Evolutionary conservation across 2,329 filamentous ascomycete species (phyloP).

Genomic region (Westerdykella sp.): DNA sequence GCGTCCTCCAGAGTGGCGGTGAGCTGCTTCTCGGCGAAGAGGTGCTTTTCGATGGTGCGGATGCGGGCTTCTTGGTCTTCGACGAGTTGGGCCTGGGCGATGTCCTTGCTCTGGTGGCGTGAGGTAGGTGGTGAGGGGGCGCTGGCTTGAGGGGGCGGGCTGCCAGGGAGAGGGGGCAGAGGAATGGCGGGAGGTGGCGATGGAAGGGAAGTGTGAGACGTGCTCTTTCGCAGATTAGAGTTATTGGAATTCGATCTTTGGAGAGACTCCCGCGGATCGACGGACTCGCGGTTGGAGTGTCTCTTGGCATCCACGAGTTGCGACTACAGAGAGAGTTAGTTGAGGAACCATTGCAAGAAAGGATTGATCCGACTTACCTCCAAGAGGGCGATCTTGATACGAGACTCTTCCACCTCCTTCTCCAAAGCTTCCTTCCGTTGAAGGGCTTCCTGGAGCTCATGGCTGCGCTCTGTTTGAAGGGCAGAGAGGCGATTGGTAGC

Average conservation of each 20-base stretch:
- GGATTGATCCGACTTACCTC: slow-evolving; percentile 56
- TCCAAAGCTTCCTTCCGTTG: slow-evolving; percentile 42
- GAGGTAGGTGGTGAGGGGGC: slow-evolving; percentile 55
- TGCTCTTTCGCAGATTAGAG: slow-evolving; percentile 76
- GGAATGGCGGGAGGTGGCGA: slow-evolving; percentile 94
- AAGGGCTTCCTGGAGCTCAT: slow-evolving; percentile 38
- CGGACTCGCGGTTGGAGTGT: slow-evolving; percentile 42
- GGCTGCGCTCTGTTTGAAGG: slow-evolving; percentile 42
- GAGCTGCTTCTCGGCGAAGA: slow-evolving; percentile 92
- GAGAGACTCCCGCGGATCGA: slow-evolving; percentile 41
- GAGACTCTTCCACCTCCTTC: slow-evolving; percentile 70
- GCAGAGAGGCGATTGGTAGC: slow-evolving; percentile 81
- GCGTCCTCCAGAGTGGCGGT: slow-evolving; percentile 94
- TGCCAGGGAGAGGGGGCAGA: slow-evolving; percentile 76
- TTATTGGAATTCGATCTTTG: slow-evolving; percentile 54
- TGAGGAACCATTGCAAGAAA: slow-evolving; percentile 10
- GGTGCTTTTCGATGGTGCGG: slow-evolving; percentile 91
- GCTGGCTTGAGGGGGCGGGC: slow-evolving; percentile 40
- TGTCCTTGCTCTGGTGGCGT: slow-evolving; percentile 76
- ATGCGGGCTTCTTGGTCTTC: slow-evolving; percentile 96
- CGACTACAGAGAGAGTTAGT: slow-evolving; percentile 41
- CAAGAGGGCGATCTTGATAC: slow-evolving; percentile 65
- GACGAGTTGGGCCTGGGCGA: slow-evolving; percentile 68
- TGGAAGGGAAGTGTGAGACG: slow-evolving; percentile 74
- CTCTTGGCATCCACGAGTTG: slow-evolving; percentile 56